Evolutionary conservation across 257 asterid genomes (phyloP).

Genomic region (Forsythia suspensa): DNA sequence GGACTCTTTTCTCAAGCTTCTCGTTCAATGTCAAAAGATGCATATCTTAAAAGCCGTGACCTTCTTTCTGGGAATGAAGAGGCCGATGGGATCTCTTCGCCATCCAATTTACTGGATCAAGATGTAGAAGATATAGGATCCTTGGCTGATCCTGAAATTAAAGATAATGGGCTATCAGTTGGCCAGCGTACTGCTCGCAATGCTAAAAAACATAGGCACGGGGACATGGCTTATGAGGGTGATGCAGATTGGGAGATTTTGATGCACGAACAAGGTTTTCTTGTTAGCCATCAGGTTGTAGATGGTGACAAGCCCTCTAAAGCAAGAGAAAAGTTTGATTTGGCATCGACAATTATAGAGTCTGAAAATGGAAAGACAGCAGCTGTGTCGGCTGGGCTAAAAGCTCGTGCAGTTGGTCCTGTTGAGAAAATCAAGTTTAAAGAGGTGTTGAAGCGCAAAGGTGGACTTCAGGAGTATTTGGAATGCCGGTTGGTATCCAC

Average conservation of each 20-base stretch:
- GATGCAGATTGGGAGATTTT: constrained; percentile 92
- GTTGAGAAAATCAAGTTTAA: constrained; percentile 87
- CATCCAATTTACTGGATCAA: constrained; percentile 46
- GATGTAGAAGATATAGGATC: constrained; percentile 50
- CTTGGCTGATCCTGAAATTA: constrained; percentile 46
- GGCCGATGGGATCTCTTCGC: constrained; percentile 41
- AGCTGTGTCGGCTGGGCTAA: constrained; percentile 83
- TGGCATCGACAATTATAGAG: constrained; percentile 40
- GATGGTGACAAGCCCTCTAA: constrained; percentile 39
- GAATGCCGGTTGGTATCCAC: constrained; percentile 77
- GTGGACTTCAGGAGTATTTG: constrained; percentile 91
- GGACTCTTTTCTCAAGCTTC: constrained; percentile 19
- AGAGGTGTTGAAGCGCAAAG: constrained; percentile 90
- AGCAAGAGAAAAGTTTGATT: constrained; percentile 49
- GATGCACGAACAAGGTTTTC: constrained; percentile 72
- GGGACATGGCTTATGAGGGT: constrained; percentile 99
- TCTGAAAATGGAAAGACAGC: constrained; percentile 78
- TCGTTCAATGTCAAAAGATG: constrained; percentile 40
- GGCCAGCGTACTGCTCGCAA: constrained; percentile 73
- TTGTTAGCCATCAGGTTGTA: constrained; percentile 45
- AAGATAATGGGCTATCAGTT: constrained; percentile 41
- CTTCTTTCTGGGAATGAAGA: constrained; percentile 57
- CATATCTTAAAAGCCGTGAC: constrained; percentile 33
- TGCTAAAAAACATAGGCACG: constrained; percentile 73
- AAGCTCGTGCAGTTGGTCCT: constrained; percentile 82